These are phyloP conservation scores for Solanum chacoense DNA, from an alignment of 305 asterid species.

Conservation along the genomic window DNA sequence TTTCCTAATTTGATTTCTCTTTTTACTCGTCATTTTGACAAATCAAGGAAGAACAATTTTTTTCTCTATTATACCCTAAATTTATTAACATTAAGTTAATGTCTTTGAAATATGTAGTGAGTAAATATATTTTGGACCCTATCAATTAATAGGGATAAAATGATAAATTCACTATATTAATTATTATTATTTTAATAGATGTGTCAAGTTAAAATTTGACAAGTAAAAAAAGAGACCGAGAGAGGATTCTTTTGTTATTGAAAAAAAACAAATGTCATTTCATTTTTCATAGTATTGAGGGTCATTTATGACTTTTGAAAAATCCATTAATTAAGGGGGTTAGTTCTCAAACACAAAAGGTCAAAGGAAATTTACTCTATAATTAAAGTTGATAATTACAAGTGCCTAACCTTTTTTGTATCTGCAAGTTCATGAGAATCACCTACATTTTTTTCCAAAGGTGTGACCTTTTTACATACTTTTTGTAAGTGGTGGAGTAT, in stretches of 20 bases:
- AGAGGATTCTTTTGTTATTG: background rate
- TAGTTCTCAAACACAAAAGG: background rate
- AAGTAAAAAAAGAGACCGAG: too few relatives aligned
- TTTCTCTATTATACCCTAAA: too few relatives aligned
- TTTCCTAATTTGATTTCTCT: too few relatives aligned
- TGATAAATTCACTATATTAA: too few relatives aligned
- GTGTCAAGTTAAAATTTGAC: too few relatives aligned
- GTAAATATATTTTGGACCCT: too few relatives aligned
- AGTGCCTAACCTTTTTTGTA: background rate
- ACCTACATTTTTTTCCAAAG: background rate
- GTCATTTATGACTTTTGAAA: background rate
- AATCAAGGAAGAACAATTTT: too few relatives aligned
- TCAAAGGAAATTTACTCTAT: background rate
- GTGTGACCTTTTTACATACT: background rate
- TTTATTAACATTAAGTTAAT: too few relatives aligned
- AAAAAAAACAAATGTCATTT: background rate
- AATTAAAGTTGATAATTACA: background rate
- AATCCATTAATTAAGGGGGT: background rate
- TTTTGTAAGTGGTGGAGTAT: background rate
- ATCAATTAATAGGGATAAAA: too few relatives aligned
- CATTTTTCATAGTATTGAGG: background rate
- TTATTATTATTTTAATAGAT: too few relatives aligned
- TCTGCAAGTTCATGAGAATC: background rate
- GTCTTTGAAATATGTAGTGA: too few relatives aligned
- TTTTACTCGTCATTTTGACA: too few relatives aligned